Base-by-base conservation (phyloP, 2,329 filamentous ascomycete species). In the Claviceps pazoutovae region DNA sequence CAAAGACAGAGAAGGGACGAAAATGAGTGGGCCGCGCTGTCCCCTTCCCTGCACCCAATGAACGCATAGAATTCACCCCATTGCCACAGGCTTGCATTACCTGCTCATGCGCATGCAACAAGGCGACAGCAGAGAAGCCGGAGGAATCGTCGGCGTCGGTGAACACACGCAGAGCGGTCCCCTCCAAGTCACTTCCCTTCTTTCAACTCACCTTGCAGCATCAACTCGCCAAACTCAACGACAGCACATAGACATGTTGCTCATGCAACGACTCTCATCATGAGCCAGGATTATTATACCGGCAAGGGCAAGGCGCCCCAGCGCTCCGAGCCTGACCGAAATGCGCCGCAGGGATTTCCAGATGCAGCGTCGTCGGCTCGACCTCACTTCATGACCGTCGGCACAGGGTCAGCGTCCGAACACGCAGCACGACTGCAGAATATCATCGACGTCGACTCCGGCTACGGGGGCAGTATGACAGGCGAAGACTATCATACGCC, bases 331-430 rank as follows among this genome's bases (percentile, higher is more conserved):
- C 53, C 59, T 49, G 61, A 65, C 43, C 51, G 57, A 55, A 60
- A 65, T 57, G 51, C 57, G 54, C 57, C 62, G 50, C 56, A 61
- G 30, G 13, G 19, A 38, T 38, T 42, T 42, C 53, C 57, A 58
- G 51, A 59, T 57, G 57, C 61, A 53, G 53, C 61, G 54, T 52
- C 64, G 17, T 56, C 63, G 52, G 58, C 62, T 53, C 62, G 62
- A 55, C 84, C 84, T 49, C 76, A 81, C 54, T 96, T 90, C 68
- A 87, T 95, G 83, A 94, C 88, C 5, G 87, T 96, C 49, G 91
- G 91, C 53, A 82, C 76, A 58, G 90, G 90, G 50, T 82, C 83
- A 51, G 82, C 85, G 21, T 90, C 90, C 19, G 82, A 88, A 62
- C 87, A 88, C 64, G 90, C 88, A 39, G 79, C 85, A 34, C 83